Evolutionary conservation across 2,329 filamentous ascomycete genomes (phyloP).

Genomic region (Colletotrichum gloeosporioides): DNA sequence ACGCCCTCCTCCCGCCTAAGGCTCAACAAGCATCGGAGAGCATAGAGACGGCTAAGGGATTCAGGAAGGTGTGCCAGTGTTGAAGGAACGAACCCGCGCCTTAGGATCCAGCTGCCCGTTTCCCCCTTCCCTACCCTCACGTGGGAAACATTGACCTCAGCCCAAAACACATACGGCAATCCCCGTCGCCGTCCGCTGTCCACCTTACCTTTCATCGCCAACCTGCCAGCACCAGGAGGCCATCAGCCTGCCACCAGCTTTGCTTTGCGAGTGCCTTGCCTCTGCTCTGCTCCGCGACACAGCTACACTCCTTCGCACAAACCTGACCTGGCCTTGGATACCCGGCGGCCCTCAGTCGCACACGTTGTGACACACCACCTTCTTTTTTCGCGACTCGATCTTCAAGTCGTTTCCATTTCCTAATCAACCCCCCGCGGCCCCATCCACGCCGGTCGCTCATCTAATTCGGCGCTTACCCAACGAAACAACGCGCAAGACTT

Average conservation of each 20-base stretch:
- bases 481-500: background rate
- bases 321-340: constrained; percentile 7
- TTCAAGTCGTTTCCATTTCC: background rate
- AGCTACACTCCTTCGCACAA: background rate
- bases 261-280: background rate
- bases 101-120: background rate
- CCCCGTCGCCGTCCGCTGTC: background rate
- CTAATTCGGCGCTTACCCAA: background rate
- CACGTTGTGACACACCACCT: constrained; percentile 4
- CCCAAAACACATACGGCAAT: constrained; percentile 4
- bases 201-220: background rate
- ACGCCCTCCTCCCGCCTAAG: background rate
- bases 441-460: background rate
- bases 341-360: background rate
- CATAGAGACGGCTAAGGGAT: background rate
- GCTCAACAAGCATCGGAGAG: background rate
- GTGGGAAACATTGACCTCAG: constrained; percentile 1
- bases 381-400: background rate
- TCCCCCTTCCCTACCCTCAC: constrained; percentile 11
- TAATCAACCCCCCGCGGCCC: background rate
- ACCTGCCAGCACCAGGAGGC: background rate
- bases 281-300: background rate
- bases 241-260: background rate
- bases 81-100: background rate
- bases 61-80: background rate